A percentile compares a stretch with the other conserved stretches of the same genome.
These are phyloP conservation scores for Rhizopus delemar DNA, from an alignment of 371 early-diverging fungal genomes.

Conservation along the genomic window DNA sequence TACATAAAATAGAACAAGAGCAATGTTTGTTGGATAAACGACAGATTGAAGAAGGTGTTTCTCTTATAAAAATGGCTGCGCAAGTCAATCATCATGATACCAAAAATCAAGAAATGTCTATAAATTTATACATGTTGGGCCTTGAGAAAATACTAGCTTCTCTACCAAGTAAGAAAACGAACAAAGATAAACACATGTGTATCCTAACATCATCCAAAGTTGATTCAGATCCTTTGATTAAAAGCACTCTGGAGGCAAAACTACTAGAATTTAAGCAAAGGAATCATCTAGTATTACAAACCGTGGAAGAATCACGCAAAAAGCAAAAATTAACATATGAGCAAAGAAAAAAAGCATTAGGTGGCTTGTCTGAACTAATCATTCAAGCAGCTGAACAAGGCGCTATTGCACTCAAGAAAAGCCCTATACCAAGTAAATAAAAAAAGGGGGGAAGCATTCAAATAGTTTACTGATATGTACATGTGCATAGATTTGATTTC, in stretches of 20 bases:
- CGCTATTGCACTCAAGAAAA: constrained; percentile 64
- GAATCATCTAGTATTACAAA: constrained; percentile 23
- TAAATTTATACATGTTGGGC: constrained; percentile 58
- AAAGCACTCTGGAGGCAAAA: constrained; percentile 44
- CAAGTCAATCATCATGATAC: constrained; percentile 42
- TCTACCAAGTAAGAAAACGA: constrained; percentile 48
- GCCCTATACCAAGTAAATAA: constrained; percentile 54
- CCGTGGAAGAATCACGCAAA: background rate
- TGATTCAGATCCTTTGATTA: constrained; percentile 48
- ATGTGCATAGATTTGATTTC: constrained; percentile 11
- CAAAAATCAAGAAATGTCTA: constrained; percentile 43
- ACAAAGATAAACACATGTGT: background rate
- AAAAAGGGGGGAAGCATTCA: background rate
- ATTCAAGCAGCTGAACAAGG: constrained; percentile 56
- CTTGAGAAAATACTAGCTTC: constrained; percentile 51
- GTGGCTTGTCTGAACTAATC: constrained; percentile 44
- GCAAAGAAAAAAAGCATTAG: constrained; percentile 14
- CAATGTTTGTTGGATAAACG: constrained; percentile 26
- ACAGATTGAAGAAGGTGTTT: constrained; percentile 51
- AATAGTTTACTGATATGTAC: background rate
- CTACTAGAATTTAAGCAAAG: constrained; percentile 31
- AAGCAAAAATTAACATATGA: constrained; percentile 10
- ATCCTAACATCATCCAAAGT: constrained; percentile 26
- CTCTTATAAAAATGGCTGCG: constrained; percentile 51
- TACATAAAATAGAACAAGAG: background rate